Evolutionary conservation across 2,329 filamentous ascomycete species (phyloP).

Genomic region (Cytospora leucostoma): DNA sequence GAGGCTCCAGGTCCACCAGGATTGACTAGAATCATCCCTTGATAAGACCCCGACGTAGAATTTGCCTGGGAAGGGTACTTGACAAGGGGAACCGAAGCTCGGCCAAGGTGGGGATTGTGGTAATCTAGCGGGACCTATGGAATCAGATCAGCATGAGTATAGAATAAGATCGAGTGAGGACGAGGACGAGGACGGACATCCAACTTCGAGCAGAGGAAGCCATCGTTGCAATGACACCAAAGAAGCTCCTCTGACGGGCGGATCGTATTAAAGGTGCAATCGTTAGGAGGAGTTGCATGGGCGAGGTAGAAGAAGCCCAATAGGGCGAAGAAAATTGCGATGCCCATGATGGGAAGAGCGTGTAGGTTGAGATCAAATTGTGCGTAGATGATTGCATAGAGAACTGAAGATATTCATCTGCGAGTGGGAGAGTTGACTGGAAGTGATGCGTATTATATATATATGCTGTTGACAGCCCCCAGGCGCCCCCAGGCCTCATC

Average conservation of each 20-base stretch:
- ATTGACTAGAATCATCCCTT: slow-evolving; percentile 16
- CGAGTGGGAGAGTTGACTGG: neutral
- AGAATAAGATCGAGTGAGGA: neutral
- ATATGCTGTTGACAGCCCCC: too few species aligned
- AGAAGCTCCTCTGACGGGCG: slow-evolving; percentile 26
- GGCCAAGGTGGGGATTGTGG: slow-evolving; percentile 22
- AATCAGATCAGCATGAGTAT: neutral
- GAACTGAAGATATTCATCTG: neutral
- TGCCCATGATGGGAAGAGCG: neutral
- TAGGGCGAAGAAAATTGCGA: slow-evolving; percentile 1
- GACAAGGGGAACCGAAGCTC: slow-evolving; percentile 24
- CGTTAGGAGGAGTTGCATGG: neutral
- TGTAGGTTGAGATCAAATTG: neutral
- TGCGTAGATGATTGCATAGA: too few species aligned
- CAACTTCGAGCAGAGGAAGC: slow-evolving; percentile 32
- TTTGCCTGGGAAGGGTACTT: slow-evolving; percentile 23
- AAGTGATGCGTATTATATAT: too few species aligned
- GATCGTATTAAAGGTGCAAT: slow-evolving; percentile 2
- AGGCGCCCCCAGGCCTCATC: too few species aligned
- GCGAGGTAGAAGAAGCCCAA: neutral
- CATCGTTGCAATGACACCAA: slow-evolving; percentile 32
- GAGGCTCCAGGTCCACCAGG: slow-evolving; percentile 9
- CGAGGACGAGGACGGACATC: too few species aligned
- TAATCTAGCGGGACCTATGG: slow-evolving; percentile 27
- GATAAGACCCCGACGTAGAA: slow-evolving; percentile 21